These are phyloP conservation scores for Bimuria novae-zelandiae DNA, from an alignment of 2,329 filamentous ascomycete species.

Conservation along the genomic window DNA sequence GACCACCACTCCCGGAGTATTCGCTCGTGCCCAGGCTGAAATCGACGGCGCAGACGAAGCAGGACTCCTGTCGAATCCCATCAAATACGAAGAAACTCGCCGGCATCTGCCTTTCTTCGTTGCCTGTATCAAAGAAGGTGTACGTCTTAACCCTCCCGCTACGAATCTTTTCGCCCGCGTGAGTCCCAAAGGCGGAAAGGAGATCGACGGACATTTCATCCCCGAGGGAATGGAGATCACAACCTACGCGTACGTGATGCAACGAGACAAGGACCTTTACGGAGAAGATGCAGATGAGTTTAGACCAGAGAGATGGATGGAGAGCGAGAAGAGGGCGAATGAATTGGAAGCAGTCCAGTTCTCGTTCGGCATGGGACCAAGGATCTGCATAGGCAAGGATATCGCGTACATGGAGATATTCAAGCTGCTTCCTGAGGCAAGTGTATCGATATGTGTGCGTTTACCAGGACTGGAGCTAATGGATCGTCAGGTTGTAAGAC, in stretches of 20 bases:
- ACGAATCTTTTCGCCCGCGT: conserved; percentile 58
- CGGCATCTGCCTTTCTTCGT: conserved; percentile 52
- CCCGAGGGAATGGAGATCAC: conserved; percentile 53
- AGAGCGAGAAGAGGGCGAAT: conserved; percentile 25
- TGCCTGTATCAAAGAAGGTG: conserved; percentile 56
- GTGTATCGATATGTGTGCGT: conserved; percentile 1
- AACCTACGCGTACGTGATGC: conserved; percentile 54
- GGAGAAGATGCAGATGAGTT: conserved; percentile 49
- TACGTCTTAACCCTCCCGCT: conserved; percentile 57
- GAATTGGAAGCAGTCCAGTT: conserved; percentile 38
- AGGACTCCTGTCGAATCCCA: conserved; percentile 26
- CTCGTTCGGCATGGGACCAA: conserved; percentile 33
- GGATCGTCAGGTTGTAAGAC: conserved; percentile 27
- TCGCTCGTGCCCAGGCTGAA: conserved; percentile 27
- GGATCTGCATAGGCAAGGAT: conserved; percentile 40
- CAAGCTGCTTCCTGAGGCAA: conserved; percentile 42
- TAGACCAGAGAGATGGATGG: conserved; percentile 49
- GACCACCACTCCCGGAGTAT: conserved; percentile 17
- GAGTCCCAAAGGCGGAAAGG: conserved; percentile 33
- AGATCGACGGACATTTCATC: conserved; percentile 47
- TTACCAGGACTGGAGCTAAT: no score
- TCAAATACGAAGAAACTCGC: conserved; percentile 38
- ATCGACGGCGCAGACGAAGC: conserved; percentile 27
- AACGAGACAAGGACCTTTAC: conserved; percentile 51
- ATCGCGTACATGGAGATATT: conserved; percentile 37